Base-by-base conservation (phyloP, 1,284 basidiomycete genomes). In the Puccinia triticina region DNA sequence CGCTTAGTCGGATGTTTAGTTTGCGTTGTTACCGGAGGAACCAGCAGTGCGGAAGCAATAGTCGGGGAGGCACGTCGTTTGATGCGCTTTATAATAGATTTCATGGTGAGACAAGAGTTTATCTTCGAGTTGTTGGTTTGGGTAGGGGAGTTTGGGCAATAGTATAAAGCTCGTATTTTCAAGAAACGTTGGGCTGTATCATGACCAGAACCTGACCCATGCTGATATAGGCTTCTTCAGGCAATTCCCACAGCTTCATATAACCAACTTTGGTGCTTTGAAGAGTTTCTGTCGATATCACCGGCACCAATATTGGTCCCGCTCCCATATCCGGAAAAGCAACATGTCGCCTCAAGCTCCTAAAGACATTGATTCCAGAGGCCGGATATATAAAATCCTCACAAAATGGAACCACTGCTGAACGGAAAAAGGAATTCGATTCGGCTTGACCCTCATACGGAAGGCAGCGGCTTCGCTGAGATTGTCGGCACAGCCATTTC, bases 31-130 rank as follows among this genome's bases (percentile, higher is more conserved):
- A 53, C 43, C 48, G 69, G 46, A 29, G 69, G 40, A 32, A 48
- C 32, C 10, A 66, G 14, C 16, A 40, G 46, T 53, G 69, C 69
- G 32, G 69, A 50, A 72, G 69, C 69, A 43, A 29, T 72, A n/a
- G 69, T 72, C 29, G 69, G 69, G 29, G 69, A 53, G 48, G 69
- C 37, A 50, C 69, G 69, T 72, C 69, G 32, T n/a, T 72, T 72
- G 46, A 72, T 40, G 16, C 69, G 69, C 48, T 72, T 72, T 43
- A 72, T 72, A 46, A 72, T 72, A 23, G 69, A 72, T 40, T 72
- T 72, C 69, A 72, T 72, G 3, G 46, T 72, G n/a, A 72, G 48
- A 5, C 43, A 69, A 46, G 37, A 69, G 8, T 29, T 50, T 50
- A 21, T 50, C 5, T 5, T 12, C 2, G 55, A 21, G 10, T 26